Conservation (phyloP, 179 eudicot species). For the Actinidia chinensis region DNA sequence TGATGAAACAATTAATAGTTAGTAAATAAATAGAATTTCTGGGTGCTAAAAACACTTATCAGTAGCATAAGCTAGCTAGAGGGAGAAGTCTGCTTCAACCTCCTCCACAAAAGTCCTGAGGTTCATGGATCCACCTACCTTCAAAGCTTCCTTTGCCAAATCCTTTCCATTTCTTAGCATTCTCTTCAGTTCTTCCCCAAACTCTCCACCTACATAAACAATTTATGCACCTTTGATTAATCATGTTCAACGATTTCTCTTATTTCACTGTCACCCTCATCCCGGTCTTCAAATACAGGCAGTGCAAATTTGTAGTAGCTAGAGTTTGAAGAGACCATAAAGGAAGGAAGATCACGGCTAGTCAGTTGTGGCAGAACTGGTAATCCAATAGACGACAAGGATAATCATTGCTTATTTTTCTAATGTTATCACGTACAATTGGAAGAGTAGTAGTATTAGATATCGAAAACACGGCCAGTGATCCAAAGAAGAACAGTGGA, state of each 20-base stretch:
- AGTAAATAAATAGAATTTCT: too few species aligned
- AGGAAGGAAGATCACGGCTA: slow-evolving; percentile 52
- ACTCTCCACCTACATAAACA: slow-evolving; percentile 27
- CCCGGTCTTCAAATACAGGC: slow-evolving; percentile 26
- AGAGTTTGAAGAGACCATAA: slow-evolving; percentile 22
- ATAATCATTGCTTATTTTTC: slow-evolving; percentile 24
- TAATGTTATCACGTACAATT: neutral
- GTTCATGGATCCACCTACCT: slow-evolving; percentile 32
- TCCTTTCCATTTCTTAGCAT: slow-evolving; percentile 27
- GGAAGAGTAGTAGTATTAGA: slow-evolving; percentile 2
- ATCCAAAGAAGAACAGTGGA: too few species aligned
- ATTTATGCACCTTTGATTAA: slow-evolving; percentile 41
- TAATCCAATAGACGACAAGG: slow-evolving; percentile 31
- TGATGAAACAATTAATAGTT: too few species aligned
- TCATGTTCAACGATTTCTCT: slow-evolving; percentile 31
- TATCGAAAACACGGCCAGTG: too few species aligned
- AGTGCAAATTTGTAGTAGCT: slow-evolving; percentile 21
- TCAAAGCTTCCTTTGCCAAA: slow-evolving; percentile 30
- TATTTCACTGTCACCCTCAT: slow-evolving; percentile 27
- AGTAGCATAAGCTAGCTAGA: too few species aligned
- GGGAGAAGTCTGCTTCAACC: neutral
- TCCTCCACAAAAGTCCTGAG: slow-evolving; percentile 24
- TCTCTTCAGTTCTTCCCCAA: slow-evolving; percentile 23
- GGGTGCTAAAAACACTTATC: too few species aligned
- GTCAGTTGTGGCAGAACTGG: slow-evolving; percentile 51